phyloP scores from a whole-genome alignment of 305 asterid genomes.

The Rubia peregrina region DNA sequence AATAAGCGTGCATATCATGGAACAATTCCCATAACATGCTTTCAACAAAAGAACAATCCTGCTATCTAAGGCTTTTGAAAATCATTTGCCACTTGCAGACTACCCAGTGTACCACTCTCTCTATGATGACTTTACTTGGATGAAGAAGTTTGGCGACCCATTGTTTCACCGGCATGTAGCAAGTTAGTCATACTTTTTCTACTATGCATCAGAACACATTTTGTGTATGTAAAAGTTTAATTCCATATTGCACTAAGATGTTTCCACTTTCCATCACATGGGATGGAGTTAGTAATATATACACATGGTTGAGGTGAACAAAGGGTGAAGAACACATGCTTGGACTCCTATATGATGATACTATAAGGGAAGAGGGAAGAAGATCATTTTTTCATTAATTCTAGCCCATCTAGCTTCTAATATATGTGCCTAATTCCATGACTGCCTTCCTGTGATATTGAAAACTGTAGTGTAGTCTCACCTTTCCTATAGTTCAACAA shows the following conservation, averaged over 20 bases:
- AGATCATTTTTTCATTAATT: not conserved
- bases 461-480: not conserved
- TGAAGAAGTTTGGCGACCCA: constrained; percentile 88
- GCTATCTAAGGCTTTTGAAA: not conserved
- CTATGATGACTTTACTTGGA: constrained; percentile 82
- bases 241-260: not conserved
- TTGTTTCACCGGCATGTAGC: constrained; percentile 74
- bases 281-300: not conserved
- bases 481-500: not conserved
- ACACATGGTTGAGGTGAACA: not conserved
- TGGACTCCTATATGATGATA: not conserved
- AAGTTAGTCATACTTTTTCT: constrained; percentile 37
- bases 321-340: not conserved
- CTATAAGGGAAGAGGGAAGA: not conserved
- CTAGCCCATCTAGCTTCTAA: not conserved
- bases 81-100: constrained; percentile 33
- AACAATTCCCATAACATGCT: not conserved
- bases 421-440: not conserved
- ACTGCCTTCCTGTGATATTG: constrained; percentile 1
- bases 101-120: constrained; percentile 85
- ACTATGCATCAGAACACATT: not conserved
- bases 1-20: not conserved
- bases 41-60: not conserved
- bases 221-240: not conserved
- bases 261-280: constrained; percentile 1